Evolutionary conservation across 2,329 filamentous ascomycete species (phyloP), one percentile per base, ranked within the genome.

Genomic region (Colletotrichum sp.): DNA sequence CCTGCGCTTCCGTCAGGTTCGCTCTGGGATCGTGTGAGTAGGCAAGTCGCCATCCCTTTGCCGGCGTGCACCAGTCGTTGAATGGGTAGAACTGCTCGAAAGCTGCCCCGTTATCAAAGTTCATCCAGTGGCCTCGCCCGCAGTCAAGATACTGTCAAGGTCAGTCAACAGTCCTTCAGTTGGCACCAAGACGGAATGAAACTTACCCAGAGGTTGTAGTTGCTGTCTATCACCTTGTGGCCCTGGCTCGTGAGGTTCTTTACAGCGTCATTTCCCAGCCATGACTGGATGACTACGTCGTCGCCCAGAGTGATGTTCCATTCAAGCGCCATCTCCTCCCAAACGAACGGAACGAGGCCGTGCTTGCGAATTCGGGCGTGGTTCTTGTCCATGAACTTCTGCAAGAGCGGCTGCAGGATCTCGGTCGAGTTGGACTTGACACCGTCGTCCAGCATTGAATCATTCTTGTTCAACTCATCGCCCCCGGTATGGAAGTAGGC

Each of bases 401-500:
- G 95, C 82, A 98, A 89, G 26, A 97, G 88, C 3, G 95, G 95
- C 81, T 91, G 89, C 49, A 98, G 87, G 16, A 96, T 89, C 2
- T 87, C 84, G 0, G 89, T 86, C 70, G 92, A 87, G 82, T 94
- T 95, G 36, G 93, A 94, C 8, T 88, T 84, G 49, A 98, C 92
- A 1, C 91, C 94, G 6, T 93, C 91, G 82, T 98, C 95, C 13
- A 96, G 89, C 55, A 87, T 87, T 81, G 95, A 96, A 68, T 93
- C 91, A 80, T 96, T 93, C 77, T 88, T 89, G 84, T 97, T 96
- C 77, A 98, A 92, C 86, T 98, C 96, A 81, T 98, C 96, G 71
- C 96, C 96, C 60, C 96, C 96, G 1, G 94, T 94, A 85, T 98
- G 95, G 87, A 96, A 98, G 85, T 96, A 92, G 8, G 91, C 86